These are phyloP conservation scores for Syncephalastrum sp. DNA, from an alignment of 371 early-diverging fungal genomes.

Conservation along the genomic window DNA sequence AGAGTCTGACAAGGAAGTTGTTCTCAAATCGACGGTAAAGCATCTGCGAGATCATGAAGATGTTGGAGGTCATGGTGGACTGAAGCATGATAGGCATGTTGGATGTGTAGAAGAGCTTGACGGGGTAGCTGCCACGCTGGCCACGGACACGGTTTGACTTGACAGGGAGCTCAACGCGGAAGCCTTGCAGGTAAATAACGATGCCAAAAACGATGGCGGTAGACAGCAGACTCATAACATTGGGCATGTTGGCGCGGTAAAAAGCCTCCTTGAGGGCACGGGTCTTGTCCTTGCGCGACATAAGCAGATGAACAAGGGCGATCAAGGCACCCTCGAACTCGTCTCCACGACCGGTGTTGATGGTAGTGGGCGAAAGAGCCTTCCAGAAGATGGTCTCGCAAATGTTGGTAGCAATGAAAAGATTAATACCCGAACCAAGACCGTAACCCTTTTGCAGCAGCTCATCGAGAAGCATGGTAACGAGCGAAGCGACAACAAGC, in stretches of 20 bases:
- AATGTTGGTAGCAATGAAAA: conserved; percentile 99
- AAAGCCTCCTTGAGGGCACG: conserved; percentile 98
- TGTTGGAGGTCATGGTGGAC: conserved; percentile 94
- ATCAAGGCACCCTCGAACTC: conserved; percentile 99
- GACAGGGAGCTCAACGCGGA: conserved; percentile 99
- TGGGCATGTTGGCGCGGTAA: conserved; percentile 96
- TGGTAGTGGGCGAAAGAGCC: conserved; percentile 95
- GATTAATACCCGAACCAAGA: conserved; percentile 99
- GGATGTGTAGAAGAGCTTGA: conserved; percentile 99
- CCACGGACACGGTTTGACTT: conserved; percentile 97
- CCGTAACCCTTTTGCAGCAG: conserved; percentile 99
- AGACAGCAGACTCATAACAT: conserved; percentile 91
- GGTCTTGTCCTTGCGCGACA: conserved; percentile 96
- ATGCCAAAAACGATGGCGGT: conserved; percentile 92
- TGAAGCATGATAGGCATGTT: conserved; percentile 99
- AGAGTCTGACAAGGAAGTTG: conserved; percentile 88
- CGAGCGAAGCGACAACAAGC: conserved; percentile 95
- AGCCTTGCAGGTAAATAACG: conserved; percentile 99
- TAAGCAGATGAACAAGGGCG: conserved; percentile 93
- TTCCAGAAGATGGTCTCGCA: conserved; percentile 99
- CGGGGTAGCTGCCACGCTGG: conserved; percentile 96
- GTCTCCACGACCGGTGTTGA: conserved; percentile 96
- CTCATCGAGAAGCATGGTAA: conserved; percentile 99
- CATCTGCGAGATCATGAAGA: conserved; percentile 96
- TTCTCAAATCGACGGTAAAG: conserved; percentile 95